Percentiles rank a stretch among this genome's conserved stretches.
Conservation (phyloP, 2,329 filamentous ascomycete species). For the Alternaria tenuissima region DNA sequence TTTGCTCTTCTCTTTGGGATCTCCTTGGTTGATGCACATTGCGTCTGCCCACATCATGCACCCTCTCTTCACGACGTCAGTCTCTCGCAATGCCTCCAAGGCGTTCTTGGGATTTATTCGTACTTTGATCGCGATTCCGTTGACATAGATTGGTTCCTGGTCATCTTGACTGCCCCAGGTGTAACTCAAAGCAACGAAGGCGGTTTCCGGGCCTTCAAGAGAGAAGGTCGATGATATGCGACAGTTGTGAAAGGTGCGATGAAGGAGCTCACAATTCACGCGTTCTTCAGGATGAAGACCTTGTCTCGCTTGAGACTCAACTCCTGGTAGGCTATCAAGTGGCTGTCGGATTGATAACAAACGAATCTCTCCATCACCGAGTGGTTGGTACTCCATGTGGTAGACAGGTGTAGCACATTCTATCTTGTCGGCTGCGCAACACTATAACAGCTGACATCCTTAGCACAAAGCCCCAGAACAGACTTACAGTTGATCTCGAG, state of each 20-base stretch:
- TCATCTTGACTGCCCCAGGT: neutral
- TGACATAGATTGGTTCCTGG: neutral
- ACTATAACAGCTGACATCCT: too few relatives aligned
- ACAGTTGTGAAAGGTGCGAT: too few relatives aligned
- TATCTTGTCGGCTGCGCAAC: too few relatives aligned
- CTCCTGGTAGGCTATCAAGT: too few relatives aligned
- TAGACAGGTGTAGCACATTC: rapidly evolving
- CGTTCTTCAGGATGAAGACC: rapidly evolving
- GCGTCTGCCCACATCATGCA: neutral
- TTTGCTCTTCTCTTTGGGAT: neutral
- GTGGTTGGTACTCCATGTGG: too few relatives aligned
- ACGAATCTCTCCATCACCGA: too few relatives aligned
- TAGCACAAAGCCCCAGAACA: too few relatives aligned
- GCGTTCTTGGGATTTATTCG: neutral
- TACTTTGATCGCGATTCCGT: neutral
- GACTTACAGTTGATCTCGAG: too few relatives aligned
- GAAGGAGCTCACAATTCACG: rapidly evolving
- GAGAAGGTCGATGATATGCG: too few relatives aligned
- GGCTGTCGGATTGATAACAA: too few relatives aligned
- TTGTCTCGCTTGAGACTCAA: too few relatives aligned
- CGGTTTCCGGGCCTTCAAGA: too few relatives aligned
- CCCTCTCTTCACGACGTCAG: neutral
- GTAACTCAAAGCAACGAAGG: neutral
- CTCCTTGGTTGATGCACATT: neutral
- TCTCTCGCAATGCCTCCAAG: neutral